These are phyloP conservation scores for Fraxinus cuspidata DNA, from an alignment of 257 asterid species.

Conservation along the genomic window DNA sequence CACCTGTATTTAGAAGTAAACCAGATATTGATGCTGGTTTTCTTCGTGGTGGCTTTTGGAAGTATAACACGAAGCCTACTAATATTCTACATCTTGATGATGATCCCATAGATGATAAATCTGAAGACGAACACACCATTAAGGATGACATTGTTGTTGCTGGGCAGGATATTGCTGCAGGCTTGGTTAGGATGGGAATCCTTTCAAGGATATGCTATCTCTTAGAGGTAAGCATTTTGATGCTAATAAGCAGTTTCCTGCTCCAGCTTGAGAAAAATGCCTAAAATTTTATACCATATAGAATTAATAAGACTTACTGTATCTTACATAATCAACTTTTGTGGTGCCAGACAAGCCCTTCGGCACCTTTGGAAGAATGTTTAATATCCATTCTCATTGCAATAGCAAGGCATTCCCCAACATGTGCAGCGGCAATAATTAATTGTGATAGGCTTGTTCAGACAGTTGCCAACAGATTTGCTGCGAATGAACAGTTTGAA, in stretches of 20 bases:
- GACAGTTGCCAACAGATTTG: slow-evolving; percentile 68
- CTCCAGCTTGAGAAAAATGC: slow-evolving; percentile 7
- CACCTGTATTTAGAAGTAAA: slow-evolving; percentile 91
- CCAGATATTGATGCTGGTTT: slow-evolving; percentile 76
- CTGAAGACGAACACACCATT: slow-evolving; percentile 73
- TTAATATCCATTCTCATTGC: slow-evolving; percentile 75
- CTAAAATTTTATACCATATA: slow-evolving; percentile 8
- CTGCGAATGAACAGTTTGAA: slow-evolving; percentile 52
- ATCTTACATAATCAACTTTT: slow-evolving; percentile 20
- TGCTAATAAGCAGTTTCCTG: slow-evolving; percentile 23
- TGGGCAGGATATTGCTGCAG: slow-evolving; percentile 92
- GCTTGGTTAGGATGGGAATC: slow-evolving; percentile 93
- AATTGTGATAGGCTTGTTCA: slow-evolving; percentile 71
- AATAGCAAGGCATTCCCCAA: slow-evolving; percentile 90
- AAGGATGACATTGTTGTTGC: slow-evolving; percentile 83
- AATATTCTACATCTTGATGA: slow-evolving; percentile 49
- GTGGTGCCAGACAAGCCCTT: slow-evolving; percentile 64
- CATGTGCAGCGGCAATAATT: slow-evolving; percentile 76
- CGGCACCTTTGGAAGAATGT: slow-evolving; percentile 72
- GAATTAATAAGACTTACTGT: neutral
- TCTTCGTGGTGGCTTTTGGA: slow-evolving; percentile 97
- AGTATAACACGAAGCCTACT: slow-evolving; percentile 83
- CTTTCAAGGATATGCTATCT: slow-evolving; percentile 75
- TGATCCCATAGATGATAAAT: slow-evolving; percentile 40
- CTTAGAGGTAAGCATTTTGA: slow-evolving; percentile 67